These are phyloP conservation scores for Amphibolis antarctica DNA, from an alignment of 106 monocot genomes.

Conservation along the genomic window DNA sequence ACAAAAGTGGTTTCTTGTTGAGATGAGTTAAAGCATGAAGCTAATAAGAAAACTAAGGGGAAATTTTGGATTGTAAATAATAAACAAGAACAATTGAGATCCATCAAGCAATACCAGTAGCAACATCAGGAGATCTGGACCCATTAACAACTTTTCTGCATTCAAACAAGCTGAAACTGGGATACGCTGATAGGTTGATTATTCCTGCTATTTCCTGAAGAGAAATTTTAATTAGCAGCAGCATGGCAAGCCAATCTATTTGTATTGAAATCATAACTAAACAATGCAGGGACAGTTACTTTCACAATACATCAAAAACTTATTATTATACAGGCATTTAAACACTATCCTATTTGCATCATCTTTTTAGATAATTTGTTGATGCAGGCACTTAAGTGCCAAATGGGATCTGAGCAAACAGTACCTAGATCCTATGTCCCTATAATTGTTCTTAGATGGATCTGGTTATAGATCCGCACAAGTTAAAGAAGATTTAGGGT, in stretches of 20 bases:
- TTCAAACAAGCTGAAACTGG: slow-evolving; percentile 98
- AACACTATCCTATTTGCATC: too few relatives aligned
- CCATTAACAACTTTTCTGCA: slow-evolving; percentile 85
- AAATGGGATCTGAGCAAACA: too few relatives aligned
- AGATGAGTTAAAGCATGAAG: neutral
- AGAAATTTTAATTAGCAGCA: slow-evolving; percentile 2
- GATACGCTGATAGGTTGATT: slow-evolving; percentile 84
- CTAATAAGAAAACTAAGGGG: neutral
- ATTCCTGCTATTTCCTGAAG: slow-evolving; percentile 89
- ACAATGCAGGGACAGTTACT: too few relatives aligned
- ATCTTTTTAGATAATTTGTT: too few relatives aligned
- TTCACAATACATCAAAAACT: too few relatives aligned
- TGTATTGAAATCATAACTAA: too few relatives aligned
- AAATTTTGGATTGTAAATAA: neutral
- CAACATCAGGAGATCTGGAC: slow-evolving; percentile 70
- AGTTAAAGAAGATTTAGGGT: too few relatives aligned
- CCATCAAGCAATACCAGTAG: slow-evolving; percentile 50
- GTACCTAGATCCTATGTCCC: too few relatives aligned
- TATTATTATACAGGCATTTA: too few relatives aligned
- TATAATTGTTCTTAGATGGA: too few relatives aligned
- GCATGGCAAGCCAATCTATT: neutral
- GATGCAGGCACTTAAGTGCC: too few relatives aligned
- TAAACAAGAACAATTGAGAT: neutral
- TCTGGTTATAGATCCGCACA: too few relatives aligned
- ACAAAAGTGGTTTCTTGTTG: slow-evolving; percentile 5